Conservation (phyloP, 2,329 filamentous ascomycete species). For the Alternaria tenuissima region DNA sequence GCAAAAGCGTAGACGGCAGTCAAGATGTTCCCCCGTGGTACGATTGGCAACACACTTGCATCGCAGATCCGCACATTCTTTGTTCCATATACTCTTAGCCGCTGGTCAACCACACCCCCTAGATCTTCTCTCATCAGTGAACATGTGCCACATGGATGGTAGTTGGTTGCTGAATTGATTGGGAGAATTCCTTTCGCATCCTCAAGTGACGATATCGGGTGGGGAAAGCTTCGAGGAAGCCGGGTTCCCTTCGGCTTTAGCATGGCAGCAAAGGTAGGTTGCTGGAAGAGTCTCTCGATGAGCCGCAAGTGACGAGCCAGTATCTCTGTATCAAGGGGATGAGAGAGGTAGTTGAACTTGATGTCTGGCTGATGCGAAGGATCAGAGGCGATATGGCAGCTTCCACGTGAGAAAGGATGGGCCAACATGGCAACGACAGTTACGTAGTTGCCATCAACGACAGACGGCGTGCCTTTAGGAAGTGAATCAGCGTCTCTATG, state of each 20-base stretch:
- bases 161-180: constrained; percentile 28
- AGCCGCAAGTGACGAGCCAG: constrained; percentile 49
- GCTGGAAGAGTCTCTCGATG: constrained; percentile 39
- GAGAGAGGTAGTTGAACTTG: constrained; percentile 54
- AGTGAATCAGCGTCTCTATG: constrained; percentile 20
- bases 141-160: constrained; percentile 46
- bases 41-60: constrained; percentile 38
- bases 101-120: constrained; percentile 44
- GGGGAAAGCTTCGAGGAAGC: constrained; percentile 25
- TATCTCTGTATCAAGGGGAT: constrained; percentile 55
- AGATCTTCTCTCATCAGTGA: constrained; percentile 41
- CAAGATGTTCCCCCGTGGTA: constrained; percentile 30
- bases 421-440: constrained; percentile 27
- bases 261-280: constrained; percentile 17
- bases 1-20: constrained; percentile 36
- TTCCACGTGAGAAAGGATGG: constrained; percentile 55
- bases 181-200: constrained; percentile 26
- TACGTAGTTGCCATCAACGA: constrained; percentile 27
- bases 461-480: constrained; percentile 16
- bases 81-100: constrained; percentile 43
- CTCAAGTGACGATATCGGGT: constrained; percentile 18
- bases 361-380: constrained; percentile 46
- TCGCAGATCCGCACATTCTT: constrained; percentile 39
- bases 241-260: constrained; percentile 20
- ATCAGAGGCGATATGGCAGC: constrained; percentile 50